Evolutionary conservation across 352 stramenopile genomes (phyloP).

Genomic region (Pythium aquatile): DNA sequence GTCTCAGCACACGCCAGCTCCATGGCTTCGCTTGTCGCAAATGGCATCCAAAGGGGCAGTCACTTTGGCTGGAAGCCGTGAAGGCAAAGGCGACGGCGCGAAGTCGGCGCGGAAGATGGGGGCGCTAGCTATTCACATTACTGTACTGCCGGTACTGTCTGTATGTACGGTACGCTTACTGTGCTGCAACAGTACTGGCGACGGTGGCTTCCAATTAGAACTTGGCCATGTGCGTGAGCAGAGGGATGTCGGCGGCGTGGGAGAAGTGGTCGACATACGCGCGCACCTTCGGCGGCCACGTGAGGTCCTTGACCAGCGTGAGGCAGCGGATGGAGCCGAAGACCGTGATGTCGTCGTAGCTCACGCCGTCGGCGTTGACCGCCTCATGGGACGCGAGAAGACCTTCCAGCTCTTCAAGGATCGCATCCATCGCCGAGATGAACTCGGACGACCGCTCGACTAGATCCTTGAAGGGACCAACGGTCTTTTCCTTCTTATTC

Average conservation of each 20-base stretch:
- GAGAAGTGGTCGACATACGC: conserved; percentile 44
- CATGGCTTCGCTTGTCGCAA: neutral
- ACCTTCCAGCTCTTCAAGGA: conserved; percentile 33
- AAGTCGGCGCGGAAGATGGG: neutral
- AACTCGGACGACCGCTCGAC: conserved; percentile 41
- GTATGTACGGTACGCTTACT: too few species aligned
- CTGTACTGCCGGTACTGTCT: too few species aligned
- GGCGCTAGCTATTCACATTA: neutral
- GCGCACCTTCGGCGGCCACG: conserved; percentile 47
- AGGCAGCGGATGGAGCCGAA: conserved; percentile 45
- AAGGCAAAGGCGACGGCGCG: neutral
- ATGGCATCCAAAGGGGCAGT: neutral
- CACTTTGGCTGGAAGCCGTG: neutral
- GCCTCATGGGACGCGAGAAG: conserved; percentile 39
- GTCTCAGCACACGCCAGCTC: neutral
- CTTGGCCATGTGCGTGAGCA: conserved; percentile 48
- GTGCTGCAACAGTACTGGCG: too few species aligned
- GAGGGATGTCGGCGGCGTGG: conserved; percentile 33
- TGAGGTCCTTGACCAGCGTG: conserved; percentile 52
- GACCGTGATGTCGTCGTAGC: conserved; percentile 57
- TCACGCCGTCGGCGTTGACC: conserved; percentile 20
- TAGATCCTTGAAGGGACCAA: conserved; percentile 41
- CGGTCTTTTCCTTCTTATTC: conserved; percentile 54
- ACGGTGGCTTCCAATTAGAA: conserved; percentile 31
- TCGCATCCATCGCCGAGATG: conserved; percentile 43